These are phyloP conservation scores for Fusarium duplospermum DNA, from an alignment of 2,329 filamentous ascomycete genomes.

Conservation along the genomic window DNA sequence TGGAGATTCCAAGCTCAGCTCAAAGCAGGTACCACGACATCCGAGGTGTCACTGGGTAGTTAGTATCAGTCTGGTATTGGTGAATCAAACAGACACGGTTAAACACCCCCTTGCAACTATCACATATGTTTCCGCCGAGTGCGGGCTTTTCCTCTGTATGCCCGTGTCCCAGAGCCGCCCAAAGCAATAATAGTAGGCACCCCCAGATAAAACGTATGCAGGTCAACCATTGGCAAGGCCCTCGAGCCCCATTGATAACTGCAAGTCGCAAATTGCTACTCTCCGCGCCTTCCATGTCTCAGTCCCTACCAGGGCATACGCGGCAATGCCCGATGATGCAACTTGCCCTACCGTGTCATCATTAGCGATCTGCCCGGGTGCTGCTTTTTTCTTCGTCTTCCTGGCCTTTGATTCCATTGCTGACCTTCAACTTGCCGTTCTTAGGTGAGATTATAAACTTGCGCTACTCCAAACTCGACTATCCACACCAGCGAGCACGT, in stretches of 20 bases:
- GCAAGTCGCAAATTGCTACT: conserved; percentile 23
- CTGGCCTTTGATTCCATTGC: background rate
- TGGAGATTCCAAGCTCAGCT: background rate
- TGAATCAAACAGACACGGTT: background rate
- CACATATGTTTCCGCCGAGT: background rate
- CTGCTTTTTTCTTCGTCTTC: background rate
- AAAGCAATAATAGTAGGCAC: background rate
- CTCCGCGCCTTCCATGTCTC: background rate
- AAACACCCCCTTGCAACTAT: background rate
- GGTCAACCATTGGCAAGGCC: conserved; percentile 11
- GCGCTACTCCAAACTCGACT: background rate
- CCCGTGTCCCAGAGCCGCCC: background rate
- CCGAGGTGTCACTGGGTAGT: background rate
- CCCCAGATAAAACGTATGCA: conserved; percentile 17
- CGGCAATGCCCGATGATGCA: conserved; percentile 27
- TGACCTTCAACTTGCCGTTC: background rate
- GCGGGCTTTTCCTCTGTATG: background rate
- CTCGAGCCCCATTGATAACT: conserved; percentile 1
- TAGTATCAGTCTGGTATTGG: background rate
- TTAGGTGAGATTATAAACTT: background rate
- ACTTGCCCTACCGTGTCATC: conserved; percentile 25
- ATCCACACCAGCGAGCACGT: background rate
- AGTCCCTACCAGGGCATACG: conserved; percentile 21
- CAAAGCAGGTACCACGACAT: background rate
- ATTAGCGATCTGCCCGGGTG: background rate